Conservation (phyloP, 352 stramenopile species). For the Globisporangium abappressorium region DNA sequence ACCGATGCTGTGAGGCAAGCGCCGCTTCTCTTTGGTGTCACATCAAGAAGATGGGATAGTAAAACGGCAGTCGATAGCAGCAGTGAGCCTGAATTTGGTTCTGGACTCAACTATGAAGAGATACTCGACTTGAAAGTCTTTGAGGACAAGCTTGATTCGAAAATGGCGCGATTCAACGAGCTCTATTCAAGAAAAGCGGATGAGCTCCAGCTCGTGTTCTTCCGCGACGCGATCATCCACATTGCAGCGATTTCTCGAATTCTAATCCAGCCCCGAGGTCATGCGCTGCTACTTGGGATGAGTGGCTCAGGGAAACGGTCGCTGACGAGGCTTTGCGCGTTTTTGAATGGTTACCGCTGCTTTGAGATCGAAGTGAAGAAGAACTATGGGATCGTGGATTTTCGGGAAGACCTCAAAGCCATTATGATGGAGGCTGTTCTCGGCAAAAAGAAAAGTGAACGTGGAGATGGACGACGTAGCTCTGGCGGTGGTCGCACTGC, state of each 20-base stretch:
- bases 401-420: constrained; percentile 84
- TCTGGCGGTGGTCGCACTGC: not conserved
- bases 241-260: constrained; percentile 83
- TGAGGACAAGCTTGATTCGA: constrained; percentile 50
- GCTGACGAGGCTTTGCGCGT: constrained; percentile 71
- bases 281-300: constrained; percentile 86
- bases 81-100: too few relatives aligned
- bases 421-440: constrained; percentile 49
- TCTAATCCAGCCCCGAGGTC: constrained; percentile 80
- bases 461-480: not conserved
- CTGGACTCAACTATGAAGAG: constrained; percentile 10
- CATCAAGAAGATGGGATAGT: not conserved
- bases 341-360: constrained; percentile 65
- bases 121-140: constrained; percentile 48
- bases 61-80: not conserved
- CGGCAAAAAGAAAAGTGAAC: constrained; percentile 23
- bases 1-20: not conserved
- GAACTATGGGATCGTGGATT: constrained; percentile 80
- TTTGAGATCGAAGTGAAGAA: constrained; percentile 87
- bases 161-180: constrained; percentile 46
- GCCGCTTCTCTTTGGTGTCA: constrained; percentile 15
- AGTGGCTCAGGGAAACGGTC: constrained; percentile 84
- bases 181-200: constrained; percentile 8
- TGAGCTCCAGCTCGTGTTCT: constrained; percentile 66
- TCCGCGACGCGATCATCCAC: constrained; percentile 82